phyloP scores from a whole-genome alignment of 208 protist species.

The Crithidia bombi region DNA sequence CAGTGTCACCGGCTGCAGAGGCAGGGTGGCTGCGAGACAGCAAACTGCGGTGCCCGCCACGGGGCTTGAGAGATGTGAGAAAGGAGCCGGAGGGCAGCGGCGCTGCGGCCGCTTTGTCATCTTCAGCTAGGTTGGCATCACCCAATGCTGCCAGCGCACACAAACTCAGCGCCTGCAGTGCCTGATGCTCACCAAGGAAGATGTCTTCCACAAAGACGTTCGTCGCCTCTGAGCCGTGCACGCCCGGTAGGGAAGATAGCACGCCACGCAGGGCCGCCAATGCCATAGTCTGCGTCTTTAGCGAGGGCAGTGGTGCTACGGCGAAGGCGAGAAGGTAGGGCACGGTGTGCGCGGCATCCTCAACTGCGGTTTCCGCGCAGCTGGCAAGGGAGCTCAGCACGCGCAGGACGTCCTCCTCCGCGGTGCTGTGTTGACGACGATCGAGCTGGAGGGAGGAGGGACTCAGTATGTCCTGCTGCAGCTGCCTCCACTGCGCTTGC shows the following conservation, averaged over 20 bases:
- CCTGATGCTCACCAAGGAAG: conserved; percentile 53
- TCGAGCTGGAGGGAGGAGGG: conserved; percentile 14
- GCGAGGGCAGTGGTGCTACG: conserved; percentile 57
- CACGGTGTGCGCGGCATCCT: conserved; percentile 46
- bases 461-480: conserved; percentile 43
- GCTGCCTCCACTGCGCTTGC: conserved; percentile 50
- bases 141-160: conserved; percentile 17
- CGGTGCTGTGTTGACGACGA: conserved; percentile 3
- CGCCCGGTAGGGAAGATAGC: conserved; percentile 32
- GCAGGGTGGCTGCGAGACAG: conserved; percentile 8
- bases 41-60: conserved; percentile 18
- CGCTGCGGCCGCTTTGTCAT: not conserved
- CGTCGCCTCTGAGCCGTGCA: conserved; percentile 36
- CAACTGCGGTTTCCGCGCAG: conserved; percentile 38
- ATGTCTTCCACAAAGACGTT: conserved; percentile 44
- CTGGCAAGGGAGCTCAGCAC: conserved; percentile 39
- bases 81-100: not conserved
- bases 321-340: conserved; percentile 75
- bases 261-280: conserved; percentile 57
- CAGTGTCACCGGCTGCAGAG: not conserved
- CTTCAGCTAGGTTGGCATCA: not conserved
- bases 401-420: conserved; percentile 46
- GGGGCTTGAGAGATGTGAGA: not conserved
- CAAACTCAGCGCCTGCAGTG: conserved; percentile 39
- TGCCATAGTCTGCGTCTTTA: conserved; percentile 59